These are phyloP conservation scores for Polytrichum commune DNA, from an alignment of 225 moss, liverwort and hornwort species.

Conservation along the genomic window DNA sequence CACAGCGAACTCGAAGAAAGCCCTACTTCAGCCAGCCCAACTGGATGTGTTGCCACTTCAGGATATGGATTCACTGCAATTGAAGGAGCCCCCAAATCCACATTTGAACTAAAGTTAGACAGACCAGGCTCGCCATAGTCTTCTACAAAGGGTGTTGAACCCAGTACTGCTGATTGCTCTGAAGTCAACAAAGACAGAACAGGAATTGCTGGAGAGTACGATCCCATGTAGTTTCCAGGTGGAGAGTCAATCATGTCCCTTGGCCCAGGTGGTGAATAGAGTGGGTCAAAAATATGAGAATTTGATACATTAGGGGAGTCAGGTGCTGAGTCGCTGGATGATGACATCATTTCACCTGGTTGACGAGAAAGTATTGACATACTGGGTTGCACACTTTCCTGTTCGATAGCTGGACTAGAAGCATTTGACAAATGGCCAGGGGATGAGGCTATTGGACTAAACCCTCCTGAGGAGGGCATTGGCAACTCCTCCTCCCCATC, in stretches of 20 bases:
- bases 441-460: conserved; percentile 30
- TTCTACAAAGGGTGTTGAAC: conserved; percentile 6
- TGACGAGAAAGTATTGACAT: conserved; percentile 39
- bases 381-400: conserved; percentile 27
- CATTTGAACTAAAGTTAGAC: conserved; percentile 18
- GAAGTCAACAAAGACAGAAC: conserved; percentile 26
- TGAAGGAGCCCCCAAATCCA: conserved; percentile 5
- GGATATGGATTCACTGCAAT: conserved; percentile 1
- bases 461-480: conserved; percentile 12
- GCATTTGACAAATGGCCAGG: conserved; percentile 22
- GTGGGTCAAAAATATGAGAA: conserved; percentile 41
- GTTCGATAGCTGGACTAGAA: conserved; percentile 10
- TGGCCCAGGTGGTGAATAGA: conserved; percentile 45
- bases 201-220: conserved; percentile 20
- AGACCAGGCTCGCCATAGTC: conserved; percentile 4
- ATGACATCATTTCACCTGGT: conserved; percentile 39
- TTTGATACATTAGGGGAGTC: conserved; percentile 36
- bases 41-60: conserved; percentile 1
- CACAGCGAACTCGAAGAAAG: conserved; percentile 14
- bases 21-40: conserved; percentile 5
- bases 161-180: conserved; percentile 11
- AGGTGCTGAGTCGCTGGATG: conserved; percentile 36
- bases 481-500: conserved; percentile 27
- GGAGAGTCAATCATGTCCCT: conserved; percentile 16
- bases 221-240: conserved; percentile 14